phyloP scores from a whole-genome alignment of 208 protist species.

The Trypanosoma conorhini region DNA sequence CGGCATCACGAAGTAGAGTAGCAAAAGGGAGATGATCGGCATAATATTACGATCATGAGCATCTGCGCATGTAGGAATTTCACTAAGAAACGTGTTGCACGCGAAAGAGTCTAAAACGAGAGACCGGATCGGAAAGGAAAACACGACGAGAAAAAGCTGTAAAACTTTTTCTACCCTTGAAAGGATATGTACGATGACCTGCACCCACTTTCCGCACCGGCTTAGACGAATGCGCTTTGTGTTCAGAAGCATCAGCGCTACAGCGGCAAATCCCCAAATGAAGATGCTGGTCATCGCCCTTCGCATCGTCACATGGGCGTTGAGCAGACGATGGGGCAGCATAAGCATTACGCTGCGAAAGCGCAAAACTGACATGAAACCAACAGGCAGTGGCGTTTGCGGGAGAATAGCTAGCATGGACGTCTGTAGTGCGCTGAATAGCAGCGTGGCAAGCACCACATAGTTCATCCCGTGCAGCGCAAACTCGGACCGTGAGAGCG shows the following conservation, averaged over 20 bases:
- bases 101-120: constrained; percentile 59
- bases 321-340: constrained; percentile 56
- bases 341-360: constrained; percentile 56
- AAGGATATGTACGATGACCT: constrained; percentile 33
- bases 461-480: constrained; percentile 65
- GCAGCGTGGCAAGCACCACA: constrained; percentile 44
- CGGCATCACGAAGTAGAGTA: constrained; percentile 38
- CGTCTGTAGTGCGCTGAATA: constrained; percentile 47
- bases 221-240: not conserved
- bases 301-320: constrained; percentile 13
- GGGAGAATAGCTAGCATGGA: constrained; percentile 64
- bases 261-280: constrained; percentile 14
- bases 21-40: constrained; percentile 36
- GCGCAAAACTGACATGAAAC: constrained; percentile 40
- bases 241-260: not conserved
- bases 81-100: constrained; percentile 59
- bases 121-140: constrained; percentile 44
- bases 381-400: constrained; percentile 47
- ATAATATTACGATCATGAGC: constrained; percentile 27
- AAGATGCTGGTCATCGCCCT: not conserved
- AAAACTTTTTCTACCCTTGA: constrained; percentile 37
- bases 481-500: constrained; percentile 65
- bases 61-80: constrained; percentile 47
- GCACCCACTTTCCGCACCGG: constrained; percentile 2
- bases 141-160: constrained; percentile 43